Evolutionary conservation across 108 stramenopile species (phyloP).

Genomic region (Conticribra guillardii): DNA sequence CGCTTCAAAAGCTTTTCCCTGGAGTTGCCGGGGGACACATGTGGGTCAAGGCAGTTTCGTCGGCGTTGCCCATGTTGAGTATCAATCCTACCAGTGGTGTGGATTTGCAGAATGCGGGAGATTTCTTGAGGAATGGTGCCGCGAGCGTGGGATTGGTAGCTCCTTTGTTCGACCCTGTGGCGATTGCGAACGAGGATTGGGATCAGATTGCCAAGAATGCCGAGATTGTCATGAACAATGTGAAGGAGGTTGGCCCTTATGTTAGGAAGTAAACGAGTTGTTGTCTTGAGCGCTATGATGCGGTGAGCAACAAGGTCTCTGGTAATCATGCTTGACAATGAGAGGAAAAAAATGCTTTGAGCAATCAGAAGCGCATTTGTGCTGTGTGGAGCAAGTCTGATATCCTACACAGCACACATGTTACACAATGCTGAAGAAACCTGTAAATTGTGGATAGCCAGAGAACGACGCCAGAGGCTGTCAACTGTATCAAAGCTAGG

Average conservation of each 20-base stretch:
- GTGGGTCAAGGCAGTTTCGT: slow-evolving; percentile 87
- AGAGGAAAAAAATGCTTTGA: no score
- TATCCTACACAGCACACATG: no score
- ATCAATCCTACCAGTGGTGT: slow-evolving; percentile 89
- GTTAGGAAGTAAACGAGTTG: slow-evolving; percentile 61
- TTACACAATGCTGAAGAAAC: no score
- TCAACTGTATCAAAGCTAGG: no score
- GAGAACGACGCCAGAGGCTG: no score
- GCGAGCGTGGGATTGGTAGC: slow-evolving; percentile 87
- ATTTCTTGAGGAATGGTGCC: slow-evolving; percentile 73
- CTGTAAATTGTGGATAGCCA: no score
- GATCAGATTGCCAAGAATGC: slow-evolving; percentile 86
- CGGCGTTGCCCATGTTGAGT: slow-evolving; percentile 77
- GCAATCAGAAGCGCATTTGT: no score
- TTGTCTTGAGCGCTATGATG: no score
- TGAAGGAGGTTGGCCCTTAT: slow-evolving; percentile 73
- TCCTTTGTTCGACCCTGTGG: slow-evolving; percentile 78
- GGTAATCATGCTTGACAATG: no score
- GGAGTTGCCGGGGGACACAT: slow-evolving; percentile 82
- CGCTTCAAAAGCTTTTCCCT: slow-evolving; percentile 88
- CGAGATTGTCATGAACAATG: slow-evolving; percentile 81
- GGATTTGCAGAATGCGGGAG: slow-evolving; percentile 83
- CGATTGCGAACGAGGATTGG: slow-evolving; percentile 73
- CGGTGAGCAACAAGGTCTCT: no score
- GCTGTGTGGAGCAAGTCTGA: no score